Evolutionary conservation across 495 filamentous ascomycete species (phyloP), one percentile per base, ranked within the genome.

Genomic region (Hypomontagnella monticulosa): DNA sequence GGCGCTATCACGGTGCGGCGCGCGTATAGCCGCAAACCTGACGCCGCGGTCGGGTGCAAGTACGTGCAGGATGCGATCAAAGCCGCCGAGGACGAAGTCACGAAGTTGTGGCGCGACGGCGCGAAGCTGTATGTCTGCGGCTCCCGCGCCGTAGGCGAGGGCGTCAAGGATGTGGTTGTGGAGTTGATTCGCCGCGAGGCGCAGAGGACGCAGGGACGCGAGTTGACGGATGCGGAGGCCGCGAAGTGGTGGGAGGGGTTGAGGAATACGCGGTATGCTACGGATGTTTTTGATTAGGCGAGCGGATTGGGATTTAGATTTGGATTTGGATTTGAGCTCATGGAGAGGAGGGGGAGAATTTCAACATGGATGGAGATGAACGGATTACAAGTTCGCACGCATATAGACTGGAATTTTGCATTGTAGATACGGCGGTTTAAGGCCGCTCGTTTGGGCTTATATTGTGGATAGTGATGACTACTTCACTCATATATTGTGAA

Each of bases 101-200:
- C 72, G 46, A 67, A 75, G 32, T 66, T 89, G 40, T 90, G 88
- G 77, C 76, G 82, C 0, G 37, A 80, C 15, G 88, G 87, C 0
- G 88, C 85, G 0, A 85, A 85, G 62, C 75, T 90, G 5, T 91
- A 85, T 68, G 84, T 92, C 4, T 92, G 89, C 73, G 90, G 90
- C 3, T 84, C 82, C 32, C 78, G 83, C 14, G 79, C 75, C 47
- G 80, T 93, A 0, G 88, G 85, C 3, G 83, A 87, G 63, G 84
- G 78, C 1, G 86, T 91, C 15, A 81, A 82, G 61, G 73, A 75
- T 20, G 70, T 57, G 7, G 40, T 78, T 16, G 58, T 79, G 0
- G 80, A 78, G 54, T 78, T 86, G 14, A 82, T 81, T 58, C 71
- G 78, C 55, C 82, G 87, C 63, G 83, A 73, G 40, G 61, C 59